Conservation (phyloP, 371 early-diverging fungal species). For the Rhizopus arrhizus region DNA sequence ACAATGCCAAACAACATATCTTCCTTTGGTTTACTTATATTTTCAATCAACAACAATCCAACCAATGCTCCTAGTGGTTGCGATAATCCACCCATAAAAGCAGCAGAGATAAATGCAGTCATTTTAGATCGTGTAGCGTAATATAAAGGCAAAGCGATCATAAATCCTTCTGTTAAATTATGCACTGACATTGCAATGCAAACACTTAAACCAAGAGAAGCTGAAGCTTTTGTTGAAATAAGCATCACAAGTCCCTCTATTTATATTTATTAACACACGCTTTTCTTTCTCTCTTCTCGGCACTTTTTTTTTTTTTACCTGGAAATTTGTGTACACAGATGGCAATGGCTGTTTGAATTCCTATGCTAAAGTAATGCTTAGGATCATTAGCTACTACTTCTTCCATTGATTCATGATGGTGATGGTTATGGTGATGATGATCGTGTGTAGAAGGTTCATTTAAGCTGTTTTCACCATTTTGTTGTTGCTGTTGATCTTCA, state of each 20-base stretch:
- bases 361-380: constrained; percentile 48
- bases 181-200: constrained; percentile 78
- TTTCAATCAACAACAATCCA: constrained; percentile 50
- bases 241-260: constrained; percentile 78
- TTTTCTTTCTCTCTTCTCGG: not conserved
- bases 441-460: constrained; percentile 7
- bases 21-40: constrained; percentile 48
- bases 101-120: constrained; percentile 64
- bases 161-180: constrained; percentile 80
- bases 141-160: constrained; percentile 75
- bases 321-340: constrained; percentile 82
- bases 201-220: constrained; percentile 67
- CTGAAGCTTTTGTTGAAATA: constrained; percentile 62
- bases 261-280: not conserved
- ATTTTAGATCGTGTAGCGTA: constrained; percentile 66
- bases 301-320: constrained; percentile 33
- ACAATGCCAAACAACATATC: constrained; percentile 54
- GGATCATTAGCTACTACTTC: constrained; percentile 20
- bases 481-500: constrained; percentile 7
- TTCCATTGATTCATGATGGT: constrained; percentile 26
- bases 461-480: not conserved
- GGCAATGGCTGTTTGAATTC: constrained; percentile 79
- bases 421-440: constrained; percentile 18
- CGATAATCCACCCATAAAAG: constrained; percentile 66
- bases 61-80: constrained; percentile 64